A percentile compares a stretch with the other conserved stretches of the same genome.
Conservation (phyloP, 495 filamentous ascomycete genomes). For the Alectoria sarmentosa region DNA sequence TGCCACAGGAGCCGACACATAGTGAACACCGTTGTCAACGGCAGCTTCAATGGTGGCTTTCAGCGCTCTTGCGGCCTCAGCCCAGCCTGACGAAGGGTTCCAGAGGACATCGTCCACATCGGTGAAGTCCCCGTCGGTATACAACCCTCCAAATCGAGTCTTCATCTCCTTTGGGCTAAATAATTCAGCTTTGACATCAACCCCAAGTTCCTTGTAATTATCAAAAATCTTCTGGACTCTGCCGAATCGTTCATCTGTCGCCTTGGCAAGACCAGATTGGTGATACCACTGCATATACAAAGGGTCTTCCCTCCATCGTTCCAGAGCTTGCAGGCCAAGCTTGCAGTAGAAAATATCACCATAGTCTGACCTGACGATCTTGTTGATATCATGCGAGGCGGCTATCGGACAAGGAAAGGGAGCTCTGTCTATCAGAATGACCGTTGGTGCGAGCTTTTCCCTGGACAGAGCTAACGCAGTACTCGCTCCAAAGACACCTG, state of each 20-base stretch:
- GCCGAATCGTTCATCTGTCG: slow-evolving; percentile 35
- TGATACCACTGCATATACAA: slow-evolving; percentile 50
- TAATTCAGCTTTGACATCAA: slow-evolving; percentile 34
- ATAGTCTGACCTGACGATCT: slow-evolving; percentile 62
- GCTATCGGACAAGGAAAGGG: slow-evolving; percentile 40
- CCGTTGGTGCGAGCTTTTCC: slow-evolving; percentile 40
- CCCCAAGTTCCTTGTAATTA: slow-evolving; percentile 44
- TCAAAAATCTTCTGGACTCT: slow-evolving; percentile 42
- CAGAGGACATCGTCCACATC: slow-evolving; percentile 43
- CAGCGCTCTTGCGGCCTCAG: slow-evolving; percentile 50
- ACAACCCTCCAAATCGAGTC: slow-evolving; percentile 39
- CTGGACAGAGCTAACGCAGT: slow-evolving; percentile 55
- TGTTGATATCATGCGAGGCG: slow-evolving; percentile 63
- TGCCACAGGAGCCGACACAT: slow-evolving; percentile 41
- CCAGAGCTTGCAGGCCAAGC: slow-evolving; percentile 50
- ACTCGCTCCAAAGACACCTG: slow-evolving; percentile 58
- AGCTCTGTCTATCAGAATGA: slow-evolving; percentile 54
- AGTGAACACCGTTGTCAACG: slow-evolving; percentile 45
- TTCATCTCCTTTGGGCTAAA: slow-evolving; percentile 40
- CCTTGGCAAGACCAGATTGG: slow-evolving; percentile 48
- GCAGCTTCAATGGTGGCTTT: slow-evolving; percentile 39
- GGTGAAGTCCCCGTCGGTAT: slow-evolving; percentile 46
- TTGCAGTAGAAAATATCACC: slow-evolving; percentile 47
- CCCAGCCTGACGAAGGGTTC: slow-evolving; percentile 54
- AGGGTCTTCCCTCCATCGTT: slow-evolving; percentile 46